A percentile compares a stretch with the other conserved stretches of the same genome.
Evolutionary conservation across 2,329 filamentous ascomycete species (phyloP).

Genomic region (Stromatinia cepivora): DNA sequence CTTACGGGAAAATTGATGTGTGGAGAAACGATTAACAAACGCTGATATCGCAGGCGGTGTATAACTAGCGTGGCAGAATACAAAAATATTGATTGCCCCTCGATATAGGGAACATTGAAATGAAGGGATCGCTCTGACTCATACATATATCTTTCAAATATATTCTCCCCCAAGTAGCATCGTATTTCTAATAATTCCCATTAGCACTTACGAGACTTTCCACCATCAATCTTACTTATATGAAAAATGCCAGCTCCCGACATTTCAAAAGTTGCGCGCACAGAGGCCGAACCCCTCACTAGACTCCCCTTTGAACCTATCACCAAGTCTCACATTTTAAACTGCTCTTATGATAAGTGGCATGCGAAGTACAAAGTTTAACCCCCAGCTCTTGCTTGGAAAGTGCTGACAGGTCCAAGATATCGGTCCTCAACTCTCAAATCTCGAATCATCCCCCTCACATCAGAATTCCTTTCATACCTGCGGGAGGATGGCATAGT

Average conservation of each 20-base stretch:
- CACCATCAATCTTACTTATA: neutral
- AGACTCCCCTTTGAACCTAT: conserved; percentile 76
- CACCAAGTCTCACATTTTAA: conserved; percentile 81
- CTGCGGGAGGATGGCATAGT: conserved; percentile 91
- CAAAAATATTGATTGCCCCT: conserved; percentile 21
- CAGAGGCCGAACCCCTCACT: conserved; percentile 35
- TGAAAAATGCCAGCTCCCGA: conserved; percentile 37
- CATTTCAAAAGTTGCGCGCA: conserved; percentile 18
- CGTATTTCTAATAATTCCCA: no score
- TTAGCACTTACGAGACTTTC: neutral
- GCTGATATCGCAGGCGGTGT: conserved; percentile 27
- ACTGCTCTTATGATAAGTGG: conserved; percentile 95
- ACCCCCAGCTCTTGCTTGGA: no score
- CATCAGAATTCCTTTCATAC: conserved; percentile 76
- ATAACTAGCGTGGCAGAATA: conserved; percentile 28
- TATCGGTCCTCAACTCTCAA: conserved; percentile 82
- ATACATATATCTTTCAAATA: neutral
- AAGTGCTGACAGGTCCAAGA: conserved; percentile 44
- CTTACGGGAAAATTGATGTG: neutral
- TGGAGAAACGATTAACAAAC: conserved; percentile 4
- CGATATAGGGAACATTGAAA: conserved; percentile 12
- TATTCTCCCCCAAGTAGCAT: neutral
- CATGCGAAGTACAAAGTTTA: conserved; percentile 62
- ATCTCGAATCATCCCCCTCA: conserved; percentile 78
- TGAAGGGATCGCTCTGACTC: conserved; percentile 3